phyloP scores from a whole-genome alignment of 2,329 filamentous ascomycete genomes.

The Neocatenulostroma microsporum region DNA sequence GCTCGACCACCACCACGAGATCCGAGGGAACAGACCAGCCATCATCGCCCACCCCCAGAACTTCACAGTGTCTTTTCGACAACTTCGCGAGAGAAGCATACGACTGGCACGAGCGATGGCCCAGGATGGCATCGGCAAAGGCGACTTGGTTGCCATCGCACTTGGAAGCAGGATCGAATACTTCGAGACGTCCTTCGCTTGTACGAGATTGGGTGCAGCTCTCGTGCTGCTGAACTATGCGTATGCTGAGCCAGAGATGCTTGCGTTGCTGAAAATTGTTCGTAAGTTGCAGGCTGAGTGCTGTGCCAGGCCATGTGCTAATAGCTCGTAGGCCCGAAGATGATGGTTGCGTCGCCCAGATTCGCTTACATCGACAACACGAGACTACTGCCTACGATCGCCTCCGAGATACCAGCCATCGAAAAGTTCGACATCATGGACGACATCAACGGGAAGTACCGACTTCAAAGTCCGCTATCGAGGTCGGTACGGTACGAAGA shows the following conservation, averaged over 20 bases:
- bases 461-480: conserved; percentile 10
- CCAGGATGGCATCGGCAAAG: conserved; percentile 22
- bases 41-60: conserved; percentile 23
- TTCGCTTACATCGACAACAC: conserved; percentile 57
- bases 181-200: conserved; percentile 29
- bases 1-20: conserved; percentile 22
- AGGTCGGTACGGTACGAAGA: conserved; percentile 18
- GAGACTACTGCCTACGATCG: conserved; percentile 45
- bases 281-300: conserved; percentile 35
- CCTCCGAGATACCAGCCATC: conserved; percentile 34
- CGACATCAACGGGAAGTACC: conserved; percentile 21
- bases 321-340: conserved; percentile 49
- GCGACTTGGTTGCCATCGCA: conserved; percentile 24
- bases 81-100: conserved; percentile 21
- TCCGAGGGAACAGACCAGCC: conserved; percentile 19
- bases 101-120: conserved; percentile 21
- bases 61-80: conserved; percentile 15
- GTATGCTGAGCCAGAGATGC: conserved; percentile 61
- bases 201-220: conserved; percentile 22
- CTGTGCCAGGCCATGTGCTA: background rate
- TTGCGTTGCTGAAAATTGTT: conserved; percentile 59
- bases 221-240: conserved; percentile 69
- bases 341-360: conserved; percentile 58
- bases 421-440: conserved; percentile 49
- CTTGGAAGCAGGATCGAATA: conserved; percentile 26